Evolutionary conservation across 208 protist genomes (phyloP), one percentile per base, ranked within the genome.

Genomic region (Trypanosoma boissoni): DNA sequence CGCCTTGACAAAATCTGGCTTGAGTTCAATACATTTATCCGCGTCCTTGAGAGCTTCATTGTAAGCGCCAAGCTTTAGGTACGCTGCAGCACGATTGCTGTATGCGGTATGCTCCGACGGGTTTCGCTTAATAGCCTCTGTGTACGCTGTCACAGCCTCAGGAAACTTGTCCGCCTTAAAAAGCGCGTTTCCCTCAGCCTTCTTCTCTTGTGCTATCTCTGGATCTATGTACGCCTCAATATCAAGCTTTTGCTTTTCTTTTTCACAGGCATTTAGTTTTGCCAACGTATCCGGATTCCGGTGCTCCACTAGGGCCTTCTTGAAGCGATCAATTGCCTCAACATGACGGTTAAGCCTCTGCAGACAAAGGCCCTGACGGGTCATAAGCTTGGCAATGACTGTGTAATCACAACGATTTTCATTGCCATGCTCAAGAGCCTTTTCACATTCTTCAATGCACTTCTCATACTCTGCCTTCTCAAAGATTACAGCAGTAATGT

Each of bases 51-150:
- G 73, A 14, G 92, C 96, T 41, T 95, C 73, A 62, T 80, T 90
- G 70, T 87, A 98, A 29, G 97, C 94, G 32, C 88, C 92, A 10
- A 99, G 80, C 83, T 99, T 99, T 39, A 97, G 82, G 77, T 98
- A 99, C 53, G 90, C 79, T 3, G 97, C 93, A 14, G 97, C 96
- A 52, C 95, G 83, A 76, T 98, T 99, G 64, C 76, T 92, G 86
- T 98, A 98, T 21, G 93, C 36, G 29, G 89, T 95, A 69, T 97
- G 92, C 59, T 98, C 94, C 20, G 74, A 74, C 28, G 97, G 95
- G 58, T 98, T 97, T 36, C 97, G 72, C 56, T 96, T 96, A 56
- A 98, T 96, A 21, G 91, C 90, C 73, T 96, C 91, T 12, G 87
- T 89, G 80, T 98, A 98, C 29, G 83, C 81, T 3, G 84, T 74